Evolutionary conservation across 371 early-diverging fungal genomes (phyloP).

Genomic region (Mucor irregularis): DNA sequence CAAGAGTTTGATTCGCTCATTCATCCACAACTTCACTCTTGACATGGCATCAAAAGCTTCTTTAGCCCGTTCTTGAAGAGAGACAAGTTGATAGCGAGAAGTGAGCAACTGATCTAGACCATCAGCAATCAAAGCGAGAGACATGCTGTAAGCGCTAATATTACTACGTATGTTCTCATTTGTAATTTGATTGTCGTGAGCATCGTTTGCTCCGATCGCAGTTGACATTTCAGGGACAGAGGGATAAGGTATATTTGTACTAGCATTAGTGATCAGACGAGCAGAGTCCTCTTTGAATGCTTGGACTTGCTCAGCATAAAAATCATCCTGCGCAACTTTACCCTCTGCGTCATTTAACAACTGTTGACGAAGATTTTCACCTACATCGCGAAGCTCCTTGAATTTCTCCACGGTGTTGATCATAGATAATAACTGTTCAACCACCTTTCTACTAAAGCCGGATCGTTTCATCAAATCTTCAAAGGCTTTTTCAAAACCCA

Average conservation of each 20-base stretch:
- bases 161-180: constrained; percentile 41
- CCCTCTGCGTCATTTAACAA: constrained; percentile 16
- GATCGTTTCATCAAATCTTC: constrained; percentile 47
- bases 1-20: constrained; percentile 33
- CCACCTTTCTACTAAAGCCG: constrained; percentile 42
- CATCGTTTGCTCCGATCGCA: constrained; percentile 38
- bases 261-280: constrained; percentile 35
- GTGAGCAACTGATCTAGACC: constrained; percentile 44
- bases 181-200: constrained; percentile 28
- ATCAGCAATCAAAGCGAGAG: constrained; percentile 42
- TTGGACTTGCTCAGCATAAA: constrained; percentile 27
- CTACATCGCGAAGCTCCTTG: constrained; percentile 31
- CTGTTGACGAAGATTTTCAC: constrained; percentile 33
- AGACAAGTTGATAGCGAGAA: constrained; percentile 35
- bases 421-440: constrained; percentile 46
- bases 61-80: constrained; percentile 38
- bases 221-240: constrained; percentile 38
- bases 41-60: constrained; percentile 39
- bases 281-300: constrained; percentile 41
- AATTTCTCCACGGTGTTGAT: constrained; percentile 36
- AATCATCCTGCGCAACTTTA: constrained; percentile 8
- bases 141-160: constrained; percentile 37
- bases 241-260: constrained; percentile 40
- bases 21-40: constrained; percentile 41
- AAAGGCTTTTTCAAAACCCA: constrained; percentile 46